These are phyloP conservation scores for Phaseolus lunatus DNA, from an alignment of 306 rosid species.

Conservation along the genomic window DNA sequence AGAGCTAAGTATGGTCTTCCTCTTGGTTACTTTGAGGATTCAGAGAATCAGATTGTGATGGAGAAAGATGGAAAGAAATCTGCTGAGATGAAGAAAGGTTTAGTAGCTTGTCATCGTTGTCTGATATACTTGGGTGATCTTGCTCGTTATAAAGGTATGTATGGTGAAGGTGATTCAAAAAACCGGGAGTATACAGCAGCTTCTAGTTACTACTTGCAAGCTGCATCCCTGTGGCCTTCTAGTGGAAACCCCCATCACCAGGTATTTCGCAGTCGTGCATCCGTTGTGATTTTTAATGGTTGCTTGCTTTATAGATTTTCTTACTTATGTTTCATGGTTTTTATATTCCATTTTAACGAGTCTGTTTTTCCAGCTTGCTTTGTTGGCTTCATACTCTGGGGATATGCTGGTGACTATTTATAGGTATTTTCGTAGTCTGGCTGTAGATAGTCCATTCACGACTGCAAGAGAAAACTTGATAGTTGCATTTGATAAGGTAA, in stretches of 20 bases:
- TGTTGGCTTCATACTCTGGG: slow-evolving; percentile 93
- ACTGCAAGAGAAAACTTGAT: slow-evolving; percentile 93
- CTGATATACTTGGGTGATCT: slow-evolving; percentile 95
- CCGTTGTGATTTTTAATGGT: slow-evolving; percentile 7
- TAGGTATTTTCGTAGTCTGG: slow-evolving; percentile 92
- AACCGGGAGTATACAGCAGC: slow-evolving; percentile 86
- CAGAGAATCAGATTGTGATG: slow-evolving; percentile 65
- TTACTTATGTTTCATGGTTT: slow-evolving; percentile 1
- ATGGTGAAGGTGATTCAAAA: slow-evolving; percentile 88
- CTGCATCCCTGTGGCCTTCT: slow-evolving; percentile 91
- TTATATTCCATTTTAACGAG: slow-evolving; percentile 32
- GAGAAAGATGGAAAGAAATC: slow-evolving; percentile 89
- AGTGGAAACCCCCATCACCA: slow-evolving; percentile 97
- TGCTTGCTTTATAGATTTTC: not conserved
- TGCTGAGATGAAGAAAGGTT: slow-evolving; percentile 80
- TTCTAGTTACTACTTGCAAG: slow-evolving; percentile 89
- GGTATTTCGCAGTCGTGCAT: slow-evolving; percentile 52
- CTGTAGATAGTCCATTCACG: slow-evolving; percentile 85
- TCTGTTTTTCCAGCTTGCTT: slow-evolving; percentile 72
- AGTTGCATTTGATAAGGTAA: slow-evolving; percentile 96
- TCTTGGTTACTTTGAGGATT: slow-evolving; percentile 75
- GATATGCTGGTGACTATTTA: slow-evolving; percentile 81
- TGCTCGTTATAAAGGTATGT: slow-evolving; percentile 92
- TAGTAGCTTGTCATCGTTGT: slow-evolving; percentile 88
- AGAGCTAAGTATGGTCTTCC: slow-evolving; percentile 92